Base-by-base conservation (phyloP, 257 asterid genomes). In the Gardenia jasminoides region DNA sequence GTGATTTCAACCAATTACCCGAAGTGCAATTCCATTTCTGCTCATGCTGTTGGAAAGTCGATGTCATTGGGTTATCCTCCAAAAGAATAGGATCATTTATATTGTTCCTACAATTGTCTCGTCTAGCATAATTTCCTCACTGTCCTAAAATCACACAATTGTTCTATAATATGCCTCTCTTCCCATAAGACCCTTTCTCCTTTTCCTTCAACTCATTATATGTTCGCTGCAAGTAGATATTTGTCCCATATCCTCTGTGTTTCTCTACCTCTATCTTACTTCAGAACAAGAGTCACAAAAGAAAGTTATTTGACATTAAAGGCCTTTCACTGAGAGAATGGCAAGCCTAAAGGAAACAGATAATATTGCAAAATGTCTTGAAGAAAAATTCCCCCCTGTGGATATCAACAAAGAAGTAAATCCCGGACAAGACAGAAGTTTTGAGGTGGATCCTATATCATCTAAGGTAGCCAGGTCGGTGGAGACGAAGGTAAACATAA, bases 351-450 rank as follows among this genome's bases (percentile, higher is more conserved):
- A 26, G 17, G 36, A 62, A 28, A n/a, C 17, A n/a, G 19, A 11
- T 6, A 62, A 28, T n/a, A 26, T 62, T 11, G 12, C 39, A 10
- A 28, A 62, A 62, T 62, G 39, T 28, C 68, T 62, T 26, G 68
- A 12, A 26, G 39, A 62, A 62, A 62, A 62, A 10, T 62, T 26
- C 7, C 68, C 68, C 36, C 10, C 33, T 26, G 68, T 12, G 6
- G 68, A 62, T 75, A 6, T 64, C 59, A 75, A 19, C 70, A 75
- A 59, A 59, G 58, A 58, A 48, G 43, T 75, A 62, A 62, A 62
- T 62, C 36, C 7, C 6, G 68, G 68, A 2, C 36, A 62, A 62
- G 28, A 62, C 36, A 62, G 68, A 62, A 62, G 17, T 28, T 62
- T 62, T 26, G 39, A 26, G 3, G 68, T 62, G 68, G 68, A 62